These are phyloP conservation scores for Pseudogymnoascus sp. DNA, from an alignment of 2,329 filamentous ascomycete species.

Conservation along the genomic window DNA sequence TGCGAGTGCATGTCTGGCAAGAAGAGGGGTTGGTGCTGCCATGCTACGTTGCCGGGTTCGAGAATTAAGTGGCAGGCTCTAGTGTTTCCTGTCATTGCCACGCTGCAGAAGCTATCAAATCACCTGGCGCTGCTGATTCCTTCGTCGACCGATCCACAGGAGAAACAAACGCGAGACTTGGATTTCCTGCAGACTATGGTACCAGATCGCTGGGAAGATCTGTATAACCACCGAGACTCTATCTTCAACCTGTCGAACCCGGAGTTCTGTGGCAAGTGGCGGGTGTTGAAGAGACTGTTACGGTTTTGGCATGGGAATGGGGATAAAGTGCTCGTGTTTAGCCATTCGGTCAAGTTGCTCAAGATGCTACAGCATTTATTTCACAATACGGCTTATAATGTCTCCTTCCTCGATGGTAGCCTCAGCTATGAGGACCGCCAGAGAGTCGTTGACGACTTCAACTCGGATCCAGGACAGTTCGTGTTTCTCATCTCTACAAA, in stretches of 20 bases:
- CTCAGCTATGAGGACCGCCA: constrained; percentile 78
- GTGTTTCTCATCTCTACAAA: constrained; percentile 93
- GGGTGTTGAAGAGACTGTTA: constrained; percentile 75
- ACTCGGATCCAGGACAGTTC: constrained; percentile 76
- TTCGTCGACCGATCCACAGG: constrained; percentile 47
- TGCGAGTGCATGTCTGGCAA: constrained; percentile 64
- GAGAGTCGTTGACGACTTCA: constrained; percentile 80
- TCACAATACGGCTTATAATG: constrained; percentile 77
- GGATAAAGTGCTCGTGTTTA: constrained; percentile 94
- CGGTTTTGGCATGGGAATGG: constrained; percentile 83
- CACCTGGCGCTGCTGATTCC: constrained; percentile 87
- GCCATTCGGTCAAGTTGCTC: constrained; percentile 78
- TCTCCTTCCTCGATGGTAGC: constrained; percentile 82
- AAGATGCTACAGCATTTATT: constrained; percentile 80
- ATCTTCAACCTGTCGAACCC: constrained; percentile 75
- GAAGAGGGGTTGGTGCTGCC: constrained; percentile 76
- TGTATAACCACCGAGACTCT: constrained; percentile 68
- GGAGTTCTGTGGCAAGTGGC: constrained; percentile 96
- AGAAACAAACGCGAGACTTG: constrained; percentile 72
- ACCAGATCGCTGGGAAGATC: constrained; percentile 63
- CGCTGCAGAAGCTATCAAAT: constrained; percentile 80
- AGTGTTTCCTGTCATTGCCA: constrained; percentile 78
- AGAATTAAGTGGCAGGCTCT: constrained; percentile 49
- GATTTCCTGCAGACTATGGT: constrained; percentile 64
- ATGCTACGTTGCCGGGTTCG: constrained; percentile 41